Evolutionary conservation across 208 protist species (phyloP), one percentile per base, ranked within the genome.

Genomic region (Endotrypanum monterogeii): DNA sequence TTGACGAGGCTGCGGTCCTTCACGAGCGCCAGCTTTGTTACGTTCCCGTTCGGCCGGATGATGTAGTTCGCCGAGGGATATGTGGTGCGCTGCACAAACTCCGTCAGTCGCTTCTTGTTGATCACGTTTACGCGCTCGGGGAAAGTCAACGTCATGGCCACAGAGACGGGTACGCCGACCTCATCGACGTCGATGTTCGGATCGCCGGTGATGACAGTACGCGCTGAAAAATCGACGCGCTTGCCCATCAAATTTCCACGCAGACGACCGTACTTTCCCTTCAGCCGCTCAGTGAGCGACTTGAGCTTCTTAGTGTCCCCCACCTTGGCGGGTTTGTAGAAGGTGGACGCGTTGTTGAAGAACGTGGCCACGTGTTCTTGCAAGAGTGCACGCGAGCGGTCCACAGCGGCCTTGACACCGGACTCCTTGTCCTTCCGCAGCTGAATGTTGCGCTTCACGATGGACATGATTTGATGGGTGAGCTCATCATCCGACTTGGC

Each of bases 181-280:
- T 99, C 92, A 71, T 97, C 92, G 67, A 99, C 98, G 52, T 92
- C 88, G 72, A 99, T 94, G 82, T 98, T 99, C 28, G 98, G 98
- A 82, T 99, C 98, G 1, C 98, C 90, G 5, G 99, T 99, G 91
- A 99, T 99, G 75, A 99, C 99, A 0, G 99, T 99, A 52, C 99
- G 94, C 8, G 99, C 99, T 52, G 91, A 99, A 83, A 99, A 99
- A 82, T 99, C 99, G 28, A 99, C 98, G 70, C 99, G 98, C 86
- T 99, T 99, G 61, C 99, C 99, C 99, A 99, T 99, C 8, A 99
- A 80, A 83, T 99, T 99, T 37, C 97, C 96, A 57, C 99, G 90
- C 51, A 99, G 93, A 28, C 99, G 85, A 37, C 99, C 99, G 83
- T 98, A 98, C 87, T 99, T 99, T 48, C 99, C 99, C 82, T 99